Base-by-base conservation (phyloP, 306 rosid genomes). In the Hippophae tibetana region DNA sequence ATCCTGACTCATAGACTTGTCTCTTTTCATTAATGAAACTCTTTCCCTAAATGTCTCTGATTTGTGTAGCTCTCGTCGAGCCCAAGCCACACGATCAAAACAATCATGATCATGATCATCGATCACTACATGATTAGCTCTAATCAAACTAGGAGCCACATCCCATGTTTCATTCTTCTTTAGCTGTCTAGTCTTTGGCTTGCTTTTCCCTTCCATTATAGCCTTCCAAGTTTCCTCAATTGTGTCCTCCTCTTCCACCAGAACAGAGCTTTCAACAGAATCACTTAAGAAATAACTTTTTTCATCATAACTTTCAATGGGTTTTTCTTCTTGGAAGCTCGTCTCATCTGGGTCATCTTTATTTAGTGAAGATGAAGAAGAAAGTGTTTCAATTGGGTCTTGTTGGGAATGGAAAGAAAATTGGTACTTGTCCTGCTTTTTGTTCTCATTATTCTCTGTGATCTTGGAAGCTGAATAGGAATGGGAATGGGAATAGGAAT, bases 1-100 rank as follows among this genome's bases (percentile, higher is more conserved):
- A 12, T 87, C 97, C 7, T 64, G 82, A 60, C 70, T 75, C 81
- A 90, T 84, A 5, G 94, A 84, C 66, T 82, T 84, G 13, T 82
- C 87, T 70, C 85, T 82, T 54, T 69, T 69, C 74, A 84, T 76
- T 73, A 86, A 73, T 13, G 73, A 60, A 56, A 64, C 79, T 44
- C 85, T 73, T 26, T 79, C 90, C 7, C 58, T 87, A 72, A 84
- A 90, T 42, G 84, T 84, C 1, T 80, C 90, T 56, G 88, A 79
- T 47, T 86, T 90, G 66, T 50, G 84, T 43, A 87, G 72, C 69
- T 86, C 95, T 54, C 23, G 66, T 46, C 56, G 60, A 55, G 84
- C 87, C 94, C 94, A 79, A 40, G 79, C 72, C 73, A 66, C 83
- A 5, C 72, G 77, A 6, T 89, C 90, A 11, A 26, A 27, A 10